Percentiles rank a stretch among this genome's conserved stretches.
Conservation (phyloP, 1,284 basidiomycete genomes). For the Rhodotorula mucilaginosa region DNA sequence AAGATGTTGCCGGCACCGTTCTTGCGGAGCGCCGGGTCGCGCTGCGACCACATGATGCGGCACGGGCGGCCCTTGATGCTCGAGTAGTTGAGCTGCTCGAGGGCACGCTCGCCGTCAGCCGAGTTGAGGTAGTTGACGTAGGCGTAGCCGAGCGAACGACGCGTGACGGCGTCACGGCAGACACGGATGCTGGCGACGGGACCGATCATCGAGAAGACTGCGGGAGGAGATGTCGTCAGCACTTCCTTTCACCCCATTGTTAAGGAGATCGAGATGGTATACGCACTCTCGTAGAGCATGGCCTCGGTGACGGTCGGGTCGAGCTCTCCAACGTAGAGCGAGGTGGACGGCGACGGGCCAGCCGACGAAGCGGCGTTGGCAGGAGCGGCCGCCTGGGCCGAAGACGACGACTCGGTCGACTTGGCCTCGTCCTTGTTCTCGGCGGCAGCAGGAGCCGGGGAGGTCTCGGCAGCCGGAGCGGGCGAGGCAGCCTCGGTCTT, state of each 20-base stretch:
- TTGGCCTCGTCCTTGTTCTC: constrained; percentile 22
- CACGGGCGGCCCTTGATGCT: constrained; percentile 97
- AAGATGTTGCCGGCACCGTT: constrained; percentile 99
- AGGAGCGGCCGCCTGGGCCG: constrained; percentile 11
- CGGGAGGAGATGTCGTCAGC: neutral
- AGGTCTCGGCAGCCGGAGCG: constrained; percentile 31
- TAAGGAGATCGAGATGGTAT: neutral
- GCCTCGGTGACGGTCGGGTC: constrained; percentile 97
- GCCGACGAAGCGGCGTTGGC: constrained; percentile 26
- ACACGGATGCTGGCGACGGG: constrained; percentile 99
- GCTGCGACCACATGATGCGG: constrained; percentile 99
- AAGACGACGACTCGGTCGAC: constrained; percentile 8
- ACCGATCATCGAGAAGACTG: constrained; percentile 99
- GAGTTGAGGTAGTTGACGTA: constrained; percentile 99
- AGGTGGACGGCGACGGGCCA: constrained; percentile 55
- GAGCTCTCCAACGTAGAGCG: constrained; percentile 98
- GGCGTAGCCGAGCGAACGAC: constrained; percentile 98
- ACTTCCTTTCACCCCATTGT: too few species aligned
- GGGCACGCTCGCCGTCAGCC: constrained; percentile 93
- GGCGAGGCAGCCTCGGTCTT: constrained; percentile 42
- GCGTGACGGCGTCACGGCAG: constrained; percentile 98
- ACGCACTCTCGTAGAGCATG: constrained; percentile 82
- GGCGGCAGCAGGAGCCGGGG: neutral
- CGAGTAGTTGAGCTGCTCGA: constrained; percentile 99
- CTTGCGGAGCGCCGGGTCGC: constrained; percentile 98